phyloP scores from a whole-genome alignment of 2,329 filamentous ascomycete genomes.

The Calonectria hawksworthii region DNA sequence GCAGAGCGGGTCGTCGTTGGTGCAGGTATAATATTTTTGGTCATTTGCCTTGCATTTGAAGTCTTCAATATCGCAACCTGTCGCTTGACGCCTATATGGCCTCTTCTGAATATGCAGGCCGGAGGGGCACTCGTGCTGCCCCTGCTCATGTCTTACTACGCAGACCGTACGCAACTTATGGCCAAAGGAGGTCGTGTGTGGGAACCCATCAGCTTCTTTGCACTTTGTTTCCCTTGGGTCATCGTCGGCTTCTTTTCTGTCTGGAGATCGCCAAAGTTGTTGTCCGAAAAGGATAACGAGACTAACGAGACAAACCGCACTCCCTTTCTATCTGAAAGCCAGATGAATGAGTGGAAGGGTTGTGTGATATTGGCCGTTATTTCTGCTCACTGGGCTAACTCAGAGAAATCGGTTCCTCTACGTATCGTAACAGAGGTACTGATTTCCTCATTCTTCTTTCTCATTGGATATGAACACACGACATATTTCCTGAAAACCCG shows the following conservation, averaged over 20 bases:
- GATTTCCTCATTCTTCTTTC: conserved; percentile 71
- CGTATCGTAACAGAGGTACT: conserved; percentile 68
- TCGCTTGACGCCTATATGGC: conserved; percentile 22
- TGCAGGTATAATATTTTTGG: conserved; percentile 35
- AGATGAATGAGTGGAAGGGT: conserved; percentile 77
- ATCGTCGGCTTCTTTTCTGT: conserved; percentile 37
- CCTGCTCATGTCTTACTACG: conserved; percentile 45
- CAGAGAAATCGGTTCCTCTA: conserved; percentile 52
- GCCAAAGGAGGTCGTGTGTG: conserved; percentile 46
- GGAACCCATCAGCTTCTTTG: conserved; percentile 35
- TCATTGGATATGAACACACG: conserved; percentile 73
- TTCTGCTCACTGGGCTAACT: conserved; percentile 70
- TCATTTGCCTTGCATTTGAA: conserved; percentile 32
- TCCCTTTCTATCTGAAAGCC: conserved; percentile 57
- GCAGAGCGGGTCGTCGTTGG: conserved; percentile 42
- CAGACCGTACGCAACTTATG: conserved; percentile 48
- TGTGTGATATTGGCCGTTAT: conserved; percentile 70
- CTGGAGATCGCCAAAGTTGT: conserved; percentile 33
- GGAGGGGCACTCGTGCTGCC: conserved; percentile 44
- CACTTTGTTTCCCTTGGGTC: conserved; percentile 35
- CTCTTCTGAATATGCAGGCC: conserved; percentile 39
- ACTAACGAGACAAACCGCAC: conserved; percentile 9
- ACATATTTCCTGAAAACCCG: conserved; percentile 68
- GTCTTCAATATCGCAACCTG: conserved; percentile 27
- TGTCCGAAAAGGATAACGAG: conserved; percentile 12